A percentile compares a stretch with the other conserved stretches of the same genome.
Evolutionary conservation across 208 protist species (phyloP).

Genomic region (Vickermania spadyakhi): DNA sequence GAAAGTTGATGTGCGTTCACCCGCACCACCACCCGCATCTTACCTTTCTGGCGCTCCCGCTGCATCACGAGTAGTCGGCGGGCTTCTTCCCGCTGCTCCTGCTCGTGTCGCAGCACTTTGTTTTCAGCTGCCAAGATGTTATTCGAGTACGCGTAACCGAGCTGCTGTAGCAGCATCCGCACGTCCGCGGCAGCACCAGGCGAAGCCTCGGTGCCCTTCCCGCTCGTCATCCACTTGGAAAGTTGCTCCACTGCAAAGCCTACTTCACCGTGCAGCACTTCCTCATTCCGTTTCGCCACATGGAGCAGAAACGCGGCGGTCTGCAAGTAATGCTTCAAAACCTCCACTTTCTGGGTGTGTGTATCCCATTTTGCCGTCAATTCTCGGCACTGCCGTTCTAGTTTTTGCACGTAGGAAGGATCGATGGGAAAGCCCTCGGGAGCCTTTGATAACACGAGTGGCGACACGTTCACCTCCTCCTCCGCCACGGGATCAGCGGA

Average conservation of each 20-base stretch:
- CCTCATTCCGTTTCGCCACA: not conserved
- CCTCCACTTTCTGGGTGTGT: not conserved
- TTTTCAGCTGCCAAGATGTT: not conserved
- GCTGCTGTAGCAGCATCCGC: conserved; percentile 1
- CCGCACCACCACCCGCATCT: not conserved
- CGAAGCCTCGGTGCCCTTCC: not conserved
- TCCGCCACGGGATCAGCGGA: not conserved
- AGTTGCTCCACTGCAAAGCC: not conserved
- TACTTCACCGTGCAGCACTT: not conserved
- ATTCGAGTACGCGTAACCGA: conserved; percentile 1
- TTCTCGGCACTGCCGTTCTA: not conserved
- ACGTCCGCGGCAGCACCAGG: not conserved
- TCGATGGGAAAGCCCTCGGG: no score
- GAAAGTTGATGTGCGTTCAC: not conserved
- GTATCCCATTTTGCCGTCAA: not conserved
- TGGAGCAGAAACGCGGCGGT: not conserved
- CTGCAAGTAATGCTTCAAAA: not conserved
- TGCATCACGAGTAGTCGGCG: not conserved
- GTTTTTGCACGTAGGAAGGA: not conserved
- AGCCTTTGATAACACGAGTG: no score
- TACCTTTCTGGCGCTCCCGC: not conserved
- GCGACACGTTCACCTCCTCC: not conserved
- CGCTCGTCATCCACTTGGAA: not conserved
- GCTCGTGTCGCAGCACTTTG: not conserved
- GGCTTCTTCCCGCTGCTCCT: not conserved